Percentiles rank a stretch among this genome's conserved stretches.
Conservation (phyloP, 1,284 basidiomycete species). For the Volvariella surrecta region DNA sequence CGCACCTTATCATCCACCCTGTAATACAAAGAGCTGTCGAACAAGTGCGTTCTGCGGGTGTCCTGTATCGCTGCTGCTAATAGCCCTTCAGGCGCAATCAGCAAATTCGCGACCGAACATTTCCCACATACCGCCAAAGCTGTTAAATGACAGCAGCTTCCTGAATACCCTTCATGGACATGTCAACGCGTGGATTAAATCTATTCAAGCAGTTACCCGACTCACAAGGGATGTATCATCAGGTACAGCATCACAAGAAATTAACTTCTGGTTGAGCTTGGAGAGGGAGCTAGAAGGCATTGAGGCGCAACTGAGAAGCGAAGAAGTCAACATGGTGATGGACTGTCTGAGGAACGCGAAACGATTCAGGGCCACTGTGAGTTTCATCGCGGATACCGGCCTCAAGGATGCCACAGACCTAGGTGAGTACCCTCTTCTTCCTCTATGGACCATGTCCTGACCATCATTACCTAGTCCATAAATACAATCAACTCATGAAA, state of each 20-base stretch:
- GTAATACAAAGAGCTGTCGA: conserved; percentile 85
- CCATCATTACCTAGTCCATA: conserved; percentile 58
- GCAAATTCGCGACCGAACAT: conserved; percentile 59
- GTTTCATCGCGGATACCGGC: conserved; percentile 96
- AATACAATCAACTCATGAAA: conserved; percentile 98
- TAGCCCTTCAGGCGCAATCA: conserved; percentile 41
- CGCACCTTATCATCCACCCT: conserved; percentile 88
- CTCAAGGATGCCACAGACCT: conserved; percentile 88
- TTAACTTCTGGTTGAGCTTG: conserved; percentile 97
- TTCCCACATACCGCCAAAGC: conserved; percentile 65
- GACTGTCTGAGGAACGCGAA: conserved; percentile 95
- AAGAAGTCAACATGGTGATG: conserved; percentile 92
- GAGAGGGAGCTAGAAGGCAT: conserved; percentile 92
- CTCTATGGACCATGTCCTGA: not conserved
- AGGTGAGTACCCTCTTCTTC: conserved; percentile 37
- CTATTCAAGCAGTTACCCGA: conserved; percentile 95
- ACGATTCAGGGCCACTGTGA: conserved; percentile 95
- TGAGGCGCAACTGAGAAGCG: conserved; percentile 85
- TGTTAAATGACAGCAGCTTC: conserved; percentile 84
- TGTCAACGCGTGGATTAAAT: conserved; percentile 98
- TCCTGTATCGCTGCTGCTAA: too few relatives aligned
- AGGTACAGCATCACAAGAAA: conserved; percentile 96
- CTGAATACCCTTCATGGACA: conserved; percentile 91
- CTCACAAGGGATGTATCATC: conserved; percentile 88
- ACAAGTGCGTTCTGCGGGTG: conserved; percentile 30